Evolutionary conservation across 805 yeast genomes (phyloP), one percentile per base, ranked within the genome.

Genomic region (Starmera caribaea): DNA sequence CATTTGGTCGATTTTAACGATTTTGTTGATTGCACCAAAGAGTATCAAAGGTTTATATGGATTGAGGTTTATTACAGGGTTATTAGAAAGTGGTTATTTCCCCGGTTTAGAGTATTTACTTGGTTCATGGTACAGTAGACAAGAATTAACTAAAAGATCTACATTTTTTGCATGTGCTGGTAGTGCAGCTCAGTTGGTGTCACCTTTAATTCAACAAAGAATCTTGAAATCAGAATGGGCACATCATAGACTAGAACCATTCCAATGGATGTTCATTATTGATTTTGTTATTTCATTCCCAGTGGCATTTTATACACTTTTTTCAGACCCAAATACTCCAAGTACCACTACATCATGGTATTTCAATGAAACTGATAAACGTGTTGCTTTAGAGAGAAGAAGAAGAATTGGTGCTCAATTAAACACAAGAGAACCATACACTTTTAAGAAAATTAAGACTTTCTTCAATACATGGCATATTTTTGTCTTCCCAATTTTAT

Each of bases 391-490:
- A 41, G 72, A 66, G 43, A 59, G 77, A 51, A 48, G 68, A 43
- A 51, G 62, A 46, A 35, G 59, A 34, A 51, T 58, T 38, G 64
- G 64, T 8, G 66, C 68, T 12, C 68, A 61, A 45, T 58, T 68
- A 41, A 66, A 64, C 37, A 55, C 62, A 9, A 50, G 64, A 48
- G 57, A 56, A 30, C 62, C 54, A 29, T 67, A 66, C 45, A 62
- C 71, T 3, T 53, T 59, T 59, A 34, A 38, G 10, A 64, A 62
- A 38, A 55, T 68, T 41, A 65, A 61, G 40, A 35, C 59, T 1
- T 63, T 61, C 43, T 67, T 68, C 52, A 56, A 45, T 38, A 65
- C 73, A 2, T 69, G 74, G 74, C 74, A 69, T 50, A 52, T 67
- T 24, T 65, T 48, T 30, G 67, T 67, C 17, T 69, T 68, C 47